These are phyloP conservation scores for Aureobasidium leucospermi DNA, from an alignment of 2,329 filamentous ascomycete species.

Conservation along the genomic window DNA sequence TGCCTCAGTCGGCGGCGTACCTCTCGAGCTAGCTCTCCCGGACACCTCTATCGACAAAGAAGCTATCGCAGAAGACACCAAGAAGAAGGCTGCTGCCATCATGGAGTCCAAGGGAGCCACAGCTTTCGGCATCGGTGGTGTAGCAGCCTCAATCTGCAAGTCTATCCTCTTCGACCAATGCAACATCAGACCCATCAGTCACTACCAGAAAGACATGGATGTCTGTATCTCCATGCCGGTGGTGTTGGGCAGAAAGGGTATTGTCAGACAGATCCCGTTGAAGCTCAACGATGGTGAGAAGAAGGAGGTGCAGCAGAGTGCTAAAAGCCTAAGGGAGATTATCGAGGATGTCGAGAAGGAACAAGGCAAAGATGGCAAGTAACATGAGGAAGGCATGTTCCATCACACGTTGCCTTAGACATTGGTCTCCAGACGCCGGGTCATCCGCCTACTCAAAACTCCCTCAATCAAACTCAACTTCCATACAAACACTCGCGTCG, in stretches of 20 bases:
- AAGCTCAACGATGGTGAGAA: constrained; percentile 29
- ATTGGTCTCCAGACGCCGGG: no score
- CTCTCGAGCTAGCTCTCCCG: constrained; percentile 28
- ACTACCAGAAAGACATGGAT: constrained; percentile 40
- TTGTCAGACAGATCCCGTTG: constrained; percentile 34
- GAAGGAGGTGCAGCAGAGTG: constrained; percentile 28
- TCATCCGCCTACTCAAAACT: no score
- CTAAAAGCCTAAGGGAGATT: constrained; percentile 28
- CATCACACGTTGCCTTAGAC: no score
- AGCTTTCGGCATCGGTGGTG: constrained; percentile 43
- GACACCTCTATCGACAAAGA: constrained; percentile 25
- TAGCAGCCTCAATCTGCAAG: constrained; percentile 43
- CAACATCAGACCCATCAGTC: constrained; percentile 42
- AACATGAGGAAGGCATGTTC: background rate
- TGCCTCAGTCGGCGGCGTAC: constrained; percentile 36
- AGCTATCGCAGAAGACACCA: constrained; percentile 39
- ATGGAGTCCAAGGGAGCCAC: constrained; percentile 45
- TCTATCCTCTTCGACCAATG: constrained; percentile 44
- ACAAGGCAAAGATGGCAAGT: background rate
- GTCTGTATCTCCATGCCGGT: constrained; percentile 46
- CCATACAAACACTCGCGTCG: no score
- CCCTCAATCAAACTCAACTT: no score
- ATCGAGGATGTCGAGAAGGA: constrained; percentile 33
- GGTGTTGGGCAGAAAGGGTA: constrained; percentile 41
- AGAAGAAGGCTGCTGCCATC: constrained; percentile 41